Evolutionary conservation across 2,329 filamentous ascomycete genomes (phyloP).

Genomic region (Diaporthe helianthi): DNA sequence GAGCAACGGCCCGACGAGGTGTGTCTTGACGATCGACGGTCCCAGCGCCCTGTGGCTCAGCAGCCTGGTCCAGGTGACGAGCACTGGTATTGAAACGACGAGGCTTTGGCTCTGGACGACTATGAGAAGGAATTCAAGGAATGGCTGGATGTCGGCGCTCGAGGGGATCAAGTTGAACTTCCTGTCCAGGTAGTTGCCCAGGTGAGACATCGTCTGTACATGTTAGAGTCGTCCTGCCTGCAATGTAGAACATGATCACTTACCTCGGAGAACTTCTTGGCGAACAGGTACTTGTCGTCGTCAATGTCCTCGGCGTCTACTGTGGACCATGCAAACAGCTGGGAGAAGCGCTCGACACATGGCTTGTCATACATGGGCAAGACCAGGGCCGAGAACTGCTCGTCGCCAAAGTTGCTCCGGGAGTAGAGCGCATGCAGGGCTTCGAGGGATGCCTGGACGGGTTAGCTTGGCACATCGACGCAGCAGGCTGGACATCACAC

Average conservation of each 20-base stretch:
- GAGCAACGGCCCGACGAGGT: slow-evolving; percentile 77
- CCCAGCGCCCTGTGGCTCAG: slow-evolving; percentile 76
- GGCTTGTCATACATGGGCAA: slow-evolving; percentile 79
- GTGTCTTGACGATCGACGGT: slow-evolving; percentile 64
- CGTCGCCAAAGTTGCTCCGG: slow-evolving; percentile 74
- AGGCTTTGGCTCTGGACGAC: slow-evolving; percentile 87
- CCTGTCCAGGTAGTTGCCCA: slow-evolving; percentile 84
- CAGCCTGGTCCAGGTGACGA: slow-evolving; percentile 88
- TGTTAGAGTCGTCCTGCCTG: slow-evolving; percentile 25
- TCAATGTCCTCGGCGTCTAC: slow-evolving; percentile 85
- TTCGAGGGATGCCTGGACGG: slow-evolving; percentile 74
- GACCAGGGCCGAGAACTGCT: slow-evolving; percentile 80
- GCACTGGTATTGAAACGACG: slow-evolving; percentile 88
- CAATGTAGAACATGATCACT: slow-evolving; percentile 33
- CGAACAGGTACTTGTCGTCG: slow-evolving; percentile 88
- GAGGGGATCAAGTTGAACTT: slow-evolving; percentile 72
- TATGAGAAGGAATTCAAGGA: slow-evolving; percentile 79
- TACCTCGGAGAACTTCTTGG: slow-evolving; percentile 94
- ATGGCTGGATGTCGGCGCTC: slow-evolving; percentile 71
- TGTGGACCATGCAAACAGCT: slow-evolving; percentile 80
- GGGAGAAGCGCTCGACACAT: slow-evolving; percentile 73
- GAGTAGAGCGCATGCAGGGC: slow-evolving; percentile 83
- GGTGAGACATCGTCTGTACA: slow-evolving; percentile 77
- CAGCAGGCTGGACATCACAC: slow-evolving; percentile 51
- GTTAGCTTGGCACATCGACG: slow-evolving; percentile 36